Evolutionary conservation across 2,329 filamentous ascomycete species (phyloP), one percentile per base, ranked within the genome.

Genomic region (Aureobasidium sp.): DNA sequence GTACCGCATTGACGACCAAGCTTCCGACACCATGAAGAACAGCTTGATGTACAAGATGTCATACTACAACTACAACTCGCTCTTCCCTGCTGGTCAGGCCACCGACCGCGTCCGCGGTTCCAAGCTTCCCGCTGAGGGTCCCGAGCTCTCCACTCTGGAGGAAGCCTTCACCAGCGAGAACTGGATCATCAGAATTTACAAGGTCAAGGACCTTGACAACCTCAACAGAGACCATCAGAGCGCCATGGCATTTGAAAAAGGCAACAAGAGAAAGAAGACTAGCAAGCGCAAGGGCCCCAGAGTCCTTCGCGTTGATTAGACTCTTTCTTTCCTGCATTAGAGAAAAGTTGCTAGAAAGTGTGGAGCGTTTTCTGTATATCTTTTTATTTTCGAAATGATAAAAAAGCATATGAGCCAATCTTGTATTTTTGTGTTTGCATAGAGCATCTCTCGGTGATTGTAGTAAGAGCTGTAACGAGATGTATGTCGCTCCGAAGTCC

Each of bases 11-110:
- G 94, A 99, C 69, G 88, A 87, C n/a, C 85, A 90, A 68, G 94
- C 94, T 58, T 96, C 92, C 6, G 90, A 94, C 27, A 91, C 93
- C 48, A 99, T 99, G 94, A 94, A 90, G 81, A 96, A 99, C 84
- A 97, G 92, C 77, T 84, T 99, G 82, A 97, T 97, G 93, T 99
- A 99, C 85, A 99, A 99, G 84, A 97, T 99, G 92, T 97, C 91
- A 24, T 99, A 99, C 83, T 90, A 99, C 85, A 97, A 97, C 82
- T 99, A 90, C 81, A 85, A 93, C 76, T 79, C 83, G 50, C 85
- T 99, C 65, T 99, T 97, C 84, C 93, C 92, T 48, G 82, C 88
- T 2, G 94, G 94, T 65, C 91, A 97, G 77, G 92, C 90, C 39
- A 80, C 86, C 68, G 94, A 99, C 74, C 88, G 94, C 68, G 94